phyloP scores from a whole-genome alignment of 148 eudicot species.

The Vaccinium darrowii region DNA sequence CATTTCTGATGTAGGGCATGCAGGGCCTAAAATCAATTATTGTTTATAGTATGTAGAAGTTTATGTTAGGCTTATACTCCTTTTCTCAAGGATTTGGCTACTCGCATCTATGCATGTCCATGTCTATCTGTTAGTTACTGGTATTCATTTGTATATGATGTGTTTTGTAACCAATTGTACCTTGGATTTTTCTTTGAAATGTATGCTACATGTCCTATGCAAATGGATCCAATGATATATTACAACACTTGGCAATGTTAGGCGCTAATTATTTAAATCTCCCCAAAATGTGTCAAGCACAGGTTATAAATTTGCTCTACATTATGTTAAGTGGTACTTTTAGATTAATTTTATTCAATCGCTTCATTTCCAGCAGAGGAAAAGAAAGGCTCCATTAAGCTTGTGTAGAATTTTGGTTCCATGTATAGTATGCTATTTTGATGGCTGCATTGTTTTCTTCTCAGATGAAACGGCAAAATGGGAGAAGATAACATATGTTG shows the following conservation, averaged over 20 bases:
- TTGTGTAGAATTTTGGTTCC: background rate
- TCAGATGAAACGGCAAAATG: conserved; percentile 83
- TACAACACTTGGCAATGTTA: background rate
- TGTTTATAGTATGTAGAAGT: background rate
- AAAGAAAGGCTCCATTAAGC: background rate
- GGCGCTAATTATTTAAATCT: background rate
- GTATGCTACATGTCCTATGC: background rate
- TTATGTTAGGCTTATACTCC: background rate
- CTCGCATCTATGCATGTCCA: background rate
- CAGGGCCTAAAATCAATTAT: background rate
- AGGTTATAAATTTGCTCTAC: background rate
- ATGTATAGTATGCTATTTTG: background rate
- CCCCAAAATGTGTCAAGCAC: background rate
- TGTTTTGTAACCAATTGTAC: background rate
- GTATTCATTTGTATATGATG: background rate
- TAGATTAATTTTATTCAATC: too few species aligned
- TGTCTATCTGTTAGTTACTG: background rate
- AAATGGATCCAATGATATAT: background rate
- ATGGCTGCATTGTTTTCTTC: background rate
- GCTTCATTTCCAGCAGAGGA: too few species aligned
- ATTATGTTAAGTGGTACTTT: background rate
- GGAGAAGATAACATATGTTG: conserved; percentile 77
- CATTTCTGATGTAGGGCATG: background rate
- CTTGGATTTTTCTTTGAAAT: background rate
- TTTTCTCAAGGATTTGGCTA: background rate